phyloP scores from a whole-genome alignment of 2,329 filamentous ascomycete genomes.

The Aspergillus thermomutatus region DNA sequence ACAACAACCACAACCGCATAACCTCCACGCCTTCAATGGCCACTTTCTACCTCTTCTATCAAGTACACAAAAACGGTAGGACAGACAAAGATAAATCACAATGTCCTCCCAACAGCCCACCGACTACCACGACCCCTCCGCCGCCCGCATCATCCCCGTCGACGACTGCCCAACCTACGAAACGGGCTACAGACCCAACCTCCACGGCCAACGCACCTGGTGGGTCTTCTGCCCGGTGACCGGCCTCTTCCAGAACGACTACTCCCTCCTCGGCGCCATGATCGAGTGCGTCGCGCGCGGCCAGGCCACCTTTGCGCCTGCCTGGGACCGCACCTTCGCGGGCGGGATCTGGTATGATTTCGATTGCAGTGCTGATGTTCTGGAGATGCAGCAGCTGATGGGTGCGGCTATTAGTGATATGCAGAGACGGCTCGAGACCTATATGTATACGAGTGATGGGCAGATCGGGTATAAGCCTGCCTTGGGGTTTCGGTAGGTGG shows the following conservation, averaged over 20 bases:
- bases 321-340: background rate
- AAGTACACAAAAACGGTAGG: too few species aligned
- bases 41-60: background rate
- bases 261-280: background rate
- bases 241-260: background rate
- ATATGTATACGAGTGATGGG: background rate
- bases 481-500: background rate
- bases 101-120: background rate
- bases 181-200: background rate
- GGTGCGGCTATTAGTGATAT: background rate
- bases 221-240: background rate
- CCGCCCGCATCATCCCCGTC: background rate
- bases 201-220: background rate
- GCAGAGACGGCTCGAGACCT: background rate
- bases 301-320: background rate
- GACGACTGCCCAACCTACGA: background rate
- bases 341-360: background rate
- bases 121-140: background rate
- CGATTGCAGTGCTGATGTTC: background rate
- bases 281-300: background rate
- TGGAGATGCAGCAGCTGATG: background rate
- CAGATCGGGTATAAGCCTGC: background rate
- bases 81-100: background rate
- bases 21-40: too few species aligned
- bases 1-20: background rate